Evolutionary conservation across 257 asterid genomes (phyloP).

Genomic region (Solanum medicagineum): DNA sequence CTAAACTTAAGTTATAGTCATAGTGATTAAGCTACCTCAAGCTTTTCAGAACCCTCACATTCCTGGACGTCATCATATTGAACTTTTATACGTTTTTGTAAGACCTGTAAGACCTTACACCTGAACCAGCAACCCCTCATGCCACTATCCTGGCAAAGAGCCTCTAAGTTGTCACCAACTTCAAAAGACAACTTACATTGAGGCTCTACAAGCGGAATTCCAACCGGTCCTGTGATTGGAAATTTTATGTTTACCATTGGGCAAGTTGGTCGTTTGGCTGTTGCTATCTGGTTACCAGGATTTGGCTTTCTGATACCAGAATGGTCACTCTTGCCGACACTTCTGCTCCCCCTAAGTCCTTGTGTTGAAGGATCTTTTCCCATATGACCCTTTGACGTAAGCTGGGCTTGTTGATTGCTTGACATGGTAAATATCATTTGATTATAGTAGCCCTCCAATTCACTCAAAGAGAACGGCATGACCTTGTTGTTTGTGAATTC

Average conservation of each 20-base stretch:
- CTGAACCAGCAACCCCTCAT: constrained; percentile 66
- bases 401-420: background rate
- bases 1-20: background rate
- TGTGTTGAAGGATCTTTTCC: background rate
- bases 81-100: constrained; percentile 19
- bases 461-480: background rate
- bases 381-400: background rate
- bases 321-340: background rate
- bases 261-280: background rate
- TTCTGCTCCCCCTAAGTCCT: constrained; percentile 1
- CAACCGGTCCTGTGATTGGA: background rate
- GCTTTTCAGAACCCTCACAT: constrained; percentile 17
- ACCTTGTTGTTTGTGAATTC: constrained; percentile 5
- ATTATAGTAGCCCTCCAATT: constrained; percentile 35
- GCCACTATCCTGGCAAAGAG: constrained; percentile 53
- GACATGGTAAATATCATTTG: constrained; percentile 22
- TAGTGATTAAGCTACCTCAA: constrained; percentile 14
- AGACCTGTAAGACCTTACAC: constrained; percentile 30
- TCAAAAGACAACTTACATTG: background rate
- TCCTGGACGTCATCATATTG: constrained; percentile 35
- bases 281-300: background rate
- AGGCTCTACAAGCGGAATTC: background rate
- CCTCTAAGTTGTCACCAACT: constrained; percentile 19
- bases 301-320: background rate
- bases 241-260: constrained; percentile 10